Base-by-base conservation (phyloP, 2,329 filamentous ascomycete genomes). In the Exophiala mesophila region DNA sequence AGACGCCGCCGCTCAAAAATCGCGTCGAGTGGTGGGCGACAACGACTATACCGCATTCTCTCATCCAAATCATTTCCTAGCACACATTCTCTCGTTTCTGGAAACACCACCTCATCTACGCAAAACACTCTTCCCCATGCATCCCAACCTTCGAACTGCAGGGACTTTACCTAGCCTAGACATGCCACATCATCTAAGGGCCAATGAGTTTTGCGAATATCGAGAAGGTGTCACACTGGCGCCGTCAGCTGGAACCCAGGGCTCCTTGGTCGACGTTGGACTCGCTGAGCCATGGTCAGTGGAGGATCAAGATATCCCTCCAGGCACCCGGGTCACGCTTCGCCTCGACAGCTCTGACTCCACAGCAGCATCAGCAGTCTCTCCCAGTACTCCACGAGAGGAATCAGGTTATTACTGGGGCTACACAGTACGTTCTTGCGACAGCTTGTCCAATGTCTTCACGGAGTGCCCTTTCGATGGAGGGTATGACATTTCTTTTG, bases 381-480 rank as follows among this genome's bases (percentile, higher is more conserved):
- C 81, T 24, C 84, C 86, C 0, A 70, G 76, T 18, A 67, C 74
- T 3, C 88, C 88, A 1, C 76, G 87, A 44, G 82, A 83, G 39
- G 79, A 88, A 50, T 77, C 71, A 1, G 88, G 88, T 0, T 92
- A 88, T 64, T 94, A 89, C 66, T 94, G 88, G 87, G 88, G 88
- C 33, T 94, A 84, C 62, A 74, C 69, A 6, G 78, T 88, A 3
- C 77, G 88, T 18, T 77, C 74, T 48, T 81, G 81, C 24, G 57
- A 64, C 3, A 82, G 77, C 2, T 72, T 94, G 4, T 84, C 84
- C 4, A 69, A 74, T 4, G 78, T 94, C 5, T 88, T 90, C 57
- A 88, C 85, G 3, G 85, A 89, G 60, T 82, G 78, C 52, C 74
- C 78, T 1, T 88, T 78, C 59, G 78, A 85, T 42, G 79, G 77